These are phyloP conservation scores for Neofusicoccum parvum DNA, from an alignment of 2,329 filamentous ascomycete species.

Conservation along the genomic window DNA sequence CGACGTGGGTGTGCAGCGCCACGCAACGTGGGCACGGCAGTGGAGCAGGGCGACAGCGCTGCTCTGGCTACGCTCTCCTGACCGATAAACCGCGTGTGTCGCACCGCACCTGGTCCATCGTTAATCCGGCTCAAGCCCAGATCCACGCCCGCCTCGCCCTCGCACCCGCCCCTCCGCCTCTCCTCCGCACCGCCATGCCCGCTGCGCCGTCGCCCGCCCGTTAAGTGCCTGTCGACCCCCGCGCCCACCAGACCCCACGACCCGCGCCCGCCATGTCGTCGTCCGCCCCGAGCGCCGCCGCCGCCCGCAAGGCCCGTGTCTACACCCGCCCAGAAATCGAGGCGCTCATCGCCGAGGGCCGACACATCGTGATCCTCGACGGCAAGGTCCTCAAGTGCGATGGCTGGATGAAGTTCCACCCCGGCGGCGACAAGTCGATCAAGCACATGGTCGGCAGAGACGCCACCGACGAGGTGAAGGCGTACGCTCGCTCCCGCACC, in stretches of 20 bases:
- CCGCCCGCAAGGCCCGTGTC: conserved; percentile 49
- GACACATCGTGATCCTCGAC: conserved; percentile 78
- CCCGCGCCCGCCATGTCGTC: conserved; percentile 30
- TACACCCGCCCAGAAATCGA: conserved; percentile 71
- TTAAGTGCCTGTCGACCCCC: conserved; percentile 22
- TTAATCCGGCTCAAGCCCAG: not conserved
- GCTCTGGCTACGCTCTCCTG: conserved; percentile 12
- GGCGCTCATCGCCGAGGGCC: conserved; percentile 78
- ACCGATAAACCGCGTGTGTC: not conserved
- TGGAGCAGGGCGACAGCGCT: not conserved
- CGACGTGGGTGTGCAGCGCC: not conserved
- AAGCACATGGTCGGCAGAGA: conserved; percentile 91
- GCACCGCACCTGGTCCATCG: not conserved
- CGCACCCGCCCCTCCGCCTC: not conserved
- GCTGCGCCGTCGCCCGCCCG: conserved; percentile 33
- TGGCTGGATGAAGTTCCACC: conserved; percentile 85
- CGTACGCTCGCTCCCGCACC: conserved; percentile 58
- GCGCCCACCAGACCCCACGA: not conserved
- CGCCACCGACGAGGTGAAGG: conserved; percentile 91
- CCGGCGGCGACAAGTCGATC: conserved; percentile 88
- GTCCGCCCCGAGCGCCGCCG: conserved; percentile 24
- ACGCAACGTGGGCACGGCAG: not conserved
- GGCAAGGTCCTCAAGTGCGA: conserved; percentile 83
- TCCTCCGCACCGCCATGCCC: conserved; percentile 19
- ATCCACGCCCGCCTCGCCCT: not conserved